Evolutionary conservation across 2,329 filamentous ascomycete genomes (phyloP).

Genomic region (Colletotrichum somersetense): DNA sequence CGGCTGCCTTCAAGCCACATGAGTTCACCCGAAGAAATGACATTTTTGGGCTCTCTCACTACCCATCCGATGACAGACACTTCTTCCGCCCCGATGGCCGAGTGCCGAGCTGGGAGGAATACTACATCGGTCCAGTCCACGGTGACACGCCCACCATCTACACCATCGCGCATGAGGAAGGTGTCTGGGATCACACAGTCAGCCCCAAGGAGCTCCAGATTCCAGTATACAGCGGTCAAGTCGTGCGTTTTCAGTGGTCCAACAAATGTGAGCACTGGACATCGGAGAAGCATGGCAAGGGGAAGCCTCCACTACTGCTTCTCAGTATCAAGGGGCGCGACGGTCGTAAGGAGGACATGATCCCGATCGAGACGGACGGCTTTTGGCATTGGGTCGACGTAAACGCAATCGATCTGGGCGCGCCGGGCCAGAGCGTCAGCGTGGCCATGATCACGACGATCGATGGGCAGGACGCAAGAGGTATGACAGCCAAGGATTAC

Average conservation of each 20-base stretch:
- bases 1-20: constrained; percentile 74
- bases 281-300: constrained; percentile 74
- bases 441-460: constrained; percentile 71
- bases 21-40: constrained; percentile 76
- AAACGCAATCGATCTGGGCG: constrained; percentile 72
- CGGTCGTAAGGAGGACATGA: constrained; percentile 74
- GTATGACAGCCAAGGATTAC: constrained; percentile 63
- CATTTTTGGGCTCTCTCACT: constrained; percentile 85
- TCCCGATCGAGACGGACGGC: constrained; percentile 82
- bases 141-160: constrained; percentile 64
- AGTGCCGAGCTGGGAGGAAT: constrained; percentile 82
- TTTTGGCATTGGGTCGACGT: constrained; percentile 88
- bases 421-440: constrained; percentile 75
- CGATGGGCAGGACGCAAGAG: constrained; percentile 61
- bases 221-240: constrained; percentile 65
- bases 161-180: constrained; percentile 60
- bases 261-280: constrained; percentile 88
- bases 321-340: constrained; percentile 75
- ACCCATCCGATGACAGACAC: constrained; percentile 74
- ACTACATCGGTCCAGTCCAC: constrained; percentile 72
- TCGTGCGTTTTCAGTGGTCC: constrained; percentile 83
- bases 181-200: constrained; percentile 70
- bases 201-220: constrained; percentile 72
- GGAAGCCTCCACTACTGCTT: constrained; percentile 76
- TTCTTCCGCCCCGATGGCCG: constrained; percentile 83